Evolutionary conservation across 2,329 filamentous ascomycete genomes (phyloP), one percentile per base, ranked within the genome.

Genomic region (Thielaviopsis cerberus): DNA sequence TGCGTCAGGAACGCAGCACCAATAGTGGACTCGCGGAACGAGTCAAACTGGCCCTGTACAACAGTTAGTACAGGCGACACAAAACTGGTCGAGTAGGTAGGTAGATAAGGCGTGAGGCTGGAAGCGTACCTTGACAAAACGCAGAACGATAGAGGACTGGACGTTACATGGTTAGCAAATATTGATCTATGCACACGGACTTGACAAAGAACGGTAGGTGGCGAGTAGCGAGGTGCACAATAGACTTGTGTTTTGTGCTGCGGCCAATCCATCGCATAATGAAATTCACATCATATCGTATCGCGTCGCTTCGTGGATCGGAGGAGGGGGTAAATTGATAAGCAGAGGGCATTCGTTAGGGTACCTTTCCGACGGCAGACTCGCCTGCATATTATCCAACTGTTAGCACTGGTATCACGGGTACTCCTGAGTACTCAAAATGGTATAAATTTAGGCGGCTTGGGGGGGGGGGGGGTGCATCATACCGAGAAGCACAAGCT

Each of bases 1-100:
- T 98, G 92, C 67, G 92, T 98, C 65, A 98, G 81, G 79, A 98
- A 98, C 65, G 94, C 94, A 66, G 94, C 92, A 72, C 92, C 91
- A 73, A 96, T 96, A 62, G 91, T 96, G 59, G 90, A 95, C 82
- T 96, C 91, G 73, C 90, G 83, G 76, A 96, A 96, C 56, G 78
- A 81, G 77, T 98, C 92, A 74, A 98, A 98, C 88, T 97, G 92
- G 73, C 98, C 91, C 89, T 95, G 67, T 25, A 51, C 26, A 24
- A 54, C 26, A 61, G 61, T 59, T 23, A 51, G 45, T 57, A 24
- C 22, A 22, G 23, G 27, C 25, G 13, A 25, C 20, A 20, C 11
- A 59, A 17, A 51, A 26, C 52, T 4, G 30, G 37, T 27, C 22
- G 30, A 15, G 30, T 23, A 11, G 53, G 6, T 45, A 22, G 23